Evolutionary conservation across 176 grass and related monocot species (phyloP), one percentile per base, ranked within the genome.

Genomic region (Dendrocalamus sinicus): DNA sequence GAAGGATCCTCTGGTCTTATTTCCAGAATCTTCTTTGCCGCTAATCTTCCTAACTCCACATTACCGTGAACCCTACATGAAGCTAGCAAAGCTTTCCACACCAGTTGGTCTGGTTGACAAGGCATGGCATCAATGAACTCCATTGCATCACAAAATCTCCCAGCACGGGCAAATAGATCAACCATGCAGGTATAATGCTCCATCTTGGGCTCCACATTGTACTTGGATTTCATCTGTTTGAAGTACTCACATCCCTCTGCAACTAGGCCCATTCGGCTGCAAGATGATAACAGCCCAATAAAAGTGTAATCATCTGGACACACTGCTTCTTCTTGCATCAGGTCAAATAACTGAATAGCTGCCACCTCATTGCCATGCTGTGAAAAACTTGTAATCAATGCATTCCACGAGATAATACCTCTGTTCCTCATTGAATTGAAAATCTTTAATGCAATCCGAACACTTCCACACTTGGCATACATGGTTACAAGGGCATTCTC

Each of bases 151-250:
- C 50, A 79, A 85, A 92, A 90, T 90, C 80, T 91, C 39, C 93
- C 88, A 73, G 88, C 88, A 3, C 72, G 93, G 16, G 83, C 93
- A 77, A 92, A 89, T 73, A 92, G 73, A 89, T 95, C 90, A 76
- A 95, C 90, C 83, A 91, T 92, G 76, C 90, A 95, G 52, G 93
- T 86, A 75, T 92, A 91, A 35, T 95, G 90, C 63, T 91, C 93
- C 86, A 89, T 82, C 81, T 89, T 95, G 6, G 93, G 93, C 51
- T 82, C 67, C 59, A 95, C 28, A 5, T 62, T 90, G 82, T 91
- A 89, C 68, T 89, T 86, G 50, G 24, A 10, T 9, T 70, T 91
- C 88, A 95, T 95, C 23, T 81, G 63, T 75, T 86, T 70, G 88
- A 95, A 95, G 52, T 95, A 95, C 20, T 72, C 70, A 37, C 93